phyloP scores from a whole-genome alignment of 345 rosid species.

The Schrenkiella parvula region DNA sequence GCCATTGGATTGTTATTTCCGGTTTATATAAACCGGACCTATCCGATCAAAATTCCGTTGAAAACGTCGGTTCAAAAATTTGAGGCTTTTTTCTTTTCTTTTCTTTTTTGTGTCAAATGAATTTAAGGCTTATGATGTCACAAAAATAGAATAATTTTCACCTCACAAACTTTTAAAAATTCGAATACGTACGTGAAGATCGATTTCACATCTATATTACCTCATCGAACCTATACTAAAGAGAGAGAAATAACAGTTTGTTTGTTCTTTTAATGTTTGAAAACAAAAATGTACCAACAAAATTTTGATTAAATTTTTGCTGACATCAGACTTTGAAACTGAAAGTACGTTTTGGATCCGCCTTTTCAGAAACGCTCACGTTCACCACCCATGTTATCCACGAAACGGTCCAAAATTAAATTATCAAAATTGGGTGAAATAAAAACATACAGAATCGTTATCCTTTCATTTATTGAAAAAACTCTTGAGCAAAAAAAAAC shows the following conservation, averaged over 20 bases:
- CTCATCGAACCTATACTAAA: slow-evolving; percentile 21
- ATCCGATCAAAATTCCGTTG: neutral
- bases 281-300: slow-evolving; percentile 15
- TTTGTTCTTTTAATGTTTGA: neutral
- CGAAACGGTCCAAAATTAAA: slow-evolving; percentile 16
- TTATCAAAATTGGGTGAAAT: neutral
- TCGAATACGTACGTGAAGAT: slow-evolving; percentile 3
- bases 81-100: too few species aligned
- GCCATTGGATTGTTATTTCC: neutral
- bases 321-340: slow-evolving; percentile 36
- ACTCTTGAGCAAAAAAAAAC: neutral
- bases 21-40: neutral
- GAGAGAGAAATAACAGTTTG: slow-evolving; percentile 7
- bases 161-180: neutral
- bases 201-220: slow-evolving; percentile 14
- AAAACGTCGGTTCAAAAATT: neutral
- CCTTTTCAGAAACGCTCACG: slow-evolving; percentile 34
- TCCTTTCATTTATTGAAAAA: slow-evolving; percentile 29
- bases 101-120: too few species aligned
- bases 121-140: slow-evolving; percentile 16
- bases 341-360: slow-evolving; percentile 31
- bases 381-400: slow-evolving; percentile 19
- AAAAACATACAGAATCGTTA: slow-evolving; percentile 26
- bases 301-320: slow-evolving; percentile 16
- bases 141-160: neutral